Conservation (phyloP, 1,284 basidiomycete species). For the Fomitopsis schrenkii region DNA sequence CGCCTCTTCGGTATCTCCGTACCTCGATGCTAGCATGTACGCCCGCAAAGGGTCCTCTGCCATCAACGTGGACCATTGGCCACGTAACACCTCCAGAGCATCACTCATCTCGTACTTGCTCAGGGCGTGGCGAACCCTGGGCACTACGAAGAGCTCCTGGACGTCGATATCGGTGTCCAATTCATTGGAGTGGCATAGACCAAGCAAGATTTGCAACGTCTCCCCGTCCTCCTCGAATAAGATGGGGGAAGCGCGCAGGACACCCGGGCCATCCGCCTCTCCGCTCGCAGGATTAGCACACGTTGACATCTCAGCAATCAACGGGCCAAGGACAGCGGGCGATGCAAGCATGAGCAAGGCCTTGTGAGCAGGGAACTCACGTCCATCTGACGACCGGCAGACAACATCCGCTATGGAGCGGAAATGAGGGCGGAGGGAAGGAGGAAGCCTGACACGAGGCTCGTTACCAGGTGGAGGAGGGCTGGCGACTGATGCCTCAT, state of each 20-base stretch:
- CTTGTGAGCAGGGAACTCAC: conserved; percentile 5
- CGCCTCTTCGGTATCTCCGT: not conserved
- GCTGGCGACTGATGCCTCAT: not conserved
- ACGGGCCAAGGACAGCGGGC: not conserved
- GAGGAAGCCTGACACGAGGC: no score
- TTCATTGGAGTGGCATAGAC: not conserved
- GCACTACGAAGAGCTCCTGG: not conserved
- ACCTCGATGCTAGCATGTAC: not conserved
- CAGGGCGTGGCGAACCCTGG: not conserved
- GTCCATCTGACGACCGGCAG: conserved; percentile 4
- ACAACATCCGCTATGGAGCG: conserved; percentile 4
- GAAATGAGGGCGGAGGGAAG: not conserved
- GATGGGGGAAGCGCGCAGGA: not conserved
- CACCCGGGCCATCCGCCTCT: no score
- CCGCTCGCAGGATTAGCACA: not conserved
- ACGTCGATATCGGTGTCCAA: not conserved
- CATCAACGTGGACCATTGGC: not conserved
- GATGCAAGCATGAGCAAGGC: conserved; percentile 5
- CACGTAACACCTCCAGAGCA: not conserved
- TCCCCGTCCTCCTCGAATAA: not conserved
- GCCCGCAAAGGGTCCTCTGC: not conserved
- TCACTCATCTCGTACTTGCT: not conserved
- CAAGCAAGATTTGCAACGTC: not conserved
- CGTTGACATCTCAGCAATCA: not conserved
- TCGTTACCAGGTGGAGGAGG: not conserved